Percentiles rank a stretch among this genome's conserved stretches.
phyloP scores from a whole-genome alignment of 495 filamentous ascomycete genomes.

The Darksidea phi region DNA sequence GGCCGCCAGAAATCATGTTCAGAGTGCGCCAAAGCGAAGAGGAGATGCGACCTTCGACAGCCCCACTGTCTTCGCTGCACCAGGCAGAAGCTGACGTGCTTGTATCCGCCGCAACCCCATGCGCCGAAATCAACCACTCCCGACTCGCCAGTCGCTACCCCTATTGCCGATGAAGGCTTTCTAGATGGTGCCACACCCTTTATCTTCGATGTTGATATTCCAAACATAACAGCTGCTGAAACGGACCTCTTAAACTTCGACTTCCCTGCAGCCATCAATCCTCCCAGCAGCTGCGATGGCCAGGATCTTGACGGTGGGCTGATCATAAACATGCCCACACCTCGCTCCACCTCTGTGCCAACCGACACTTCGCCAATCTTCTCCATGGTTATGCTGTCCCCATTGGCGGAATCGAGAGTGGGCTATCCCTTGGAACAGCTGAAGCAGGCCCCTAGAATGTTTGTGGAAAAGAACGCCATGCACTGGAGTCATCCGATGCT shows the following conservation, averaged over 20 bases:
- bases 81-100: constrained; percentile 46
- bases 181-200: neutral
- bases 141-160: neutral
- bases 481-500: constrained; percentile 53
- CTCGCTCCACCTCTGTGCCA: no score
- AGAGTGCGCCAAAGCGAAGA: constrained; percentile 47
- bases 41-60: constrained; percentile 46
- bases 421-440: constrained; percentile 49
- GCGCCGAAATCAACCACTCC: neutral
- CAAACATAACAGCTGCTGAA: neutral
- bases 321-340: neutral
- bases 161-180: neutral
- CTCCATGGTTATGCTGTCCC: constrained; percentile 5
- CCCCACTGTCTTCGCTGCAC: constrained; percentile 53
- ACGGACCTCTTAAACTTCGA: constrained; percentile 22
- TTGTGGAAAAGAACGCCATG: constrained; percentile 51
- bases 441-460: constrained; percentile 46
- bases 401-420: constrained; percentile 42
- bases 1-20: constrained; percentile 53
- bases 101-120: constrained; percentile 40
- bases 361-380: neutral
- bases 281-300: neutral
- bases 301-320: neutral
- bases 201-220: neutral
- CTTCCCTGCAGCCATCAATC: neutral